Evolutionary conservation across 208 protist genomes (phyloP).

Genomic region (Acanthamoeba healyi): DNA sequence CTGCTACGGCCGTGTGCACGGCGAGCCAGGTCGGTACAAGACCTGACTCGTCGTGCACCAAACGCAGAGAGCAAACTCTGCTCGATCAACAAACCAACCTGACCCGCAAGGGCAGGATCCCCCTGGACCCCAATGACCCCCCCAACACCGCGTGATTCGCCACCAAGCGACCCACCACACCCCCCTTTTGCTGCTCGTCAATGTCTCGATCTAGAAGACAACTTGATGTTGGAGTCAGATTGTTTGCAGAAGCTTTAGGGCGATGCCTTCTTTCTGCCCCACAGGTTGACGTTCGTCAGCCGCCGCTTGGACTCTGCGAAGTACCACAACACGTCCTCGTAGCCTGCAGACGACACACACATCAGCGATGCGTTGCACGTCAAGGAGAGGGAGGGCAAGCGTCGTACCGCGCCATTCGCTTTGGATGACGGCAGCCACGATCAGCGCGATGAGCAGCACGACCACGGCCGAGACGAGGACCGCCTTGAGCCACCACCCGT

Average conservation of each 20-base stretch:
- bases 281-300: slow-evolving; percentile 17
- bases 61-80: too few relatives aligned
- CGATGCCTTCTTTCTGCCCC: not conserved
- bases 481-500: slow-evolving; percentile 14
- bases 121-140: too few relatives aligned
- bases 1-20: too few relatives aligned
- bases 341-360: not conserved
- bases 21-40: too few relatives aligned
- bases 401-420: slow-evolving; percentile 1
- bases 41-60: too few relatives aligned
- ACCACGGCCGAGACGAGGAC: not conserved
- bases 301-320: slow-evolving; percentile 3
- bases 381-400: not conserved
- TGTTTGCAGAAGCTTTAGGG: not conserved
- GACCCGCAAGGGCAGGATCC: too few relatives aligned
- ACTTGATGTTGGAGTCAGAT: not conserved
- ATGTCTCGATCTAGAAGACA: not conserved
- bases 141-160: too few relatives aligned
- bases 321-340: slow-evolving; percentile 9
- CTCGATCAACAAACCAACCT: too few relatives aligned
- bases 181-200: too few relatives aligned
- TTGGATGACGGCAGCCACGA: not conserved
- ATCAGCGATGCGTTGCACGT: not conserved
- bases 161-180: too few relatives aligned
- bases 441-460: not conserved